Evolutionary conservation across 2,329 filamentous ascomycete species (phyloP).

Genomic region (Corinectria fuckeliana): DNA sequence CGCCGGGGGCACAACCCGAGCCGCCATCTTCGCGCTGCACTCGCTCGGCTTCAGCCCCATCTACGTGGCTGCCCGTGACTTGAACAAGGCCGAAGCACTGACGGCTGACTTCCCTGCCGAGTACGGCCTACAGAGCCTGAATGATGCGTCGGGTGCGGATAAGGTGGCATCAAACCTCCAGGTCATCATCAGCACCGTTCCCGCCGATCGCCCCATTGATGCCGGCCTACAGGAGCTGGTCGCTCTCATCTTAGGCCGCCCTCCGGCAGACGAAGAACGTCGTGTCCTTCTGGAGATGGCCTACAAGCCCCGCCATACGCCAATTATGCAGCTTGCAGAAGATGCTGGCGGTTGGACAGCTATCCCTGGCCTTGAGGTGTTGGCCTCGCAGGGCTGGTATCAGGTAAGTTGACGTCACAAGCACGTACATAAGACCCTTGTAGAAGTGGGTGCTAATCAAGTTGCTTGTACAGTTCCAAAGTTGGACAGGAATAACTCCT

Average conservation of each 20-base stretch:
- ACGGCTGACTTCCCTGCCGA: conserved; percentile 73
- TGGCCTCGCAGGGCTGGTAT: conserved; percentile 88
- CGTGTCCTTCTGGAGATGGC: conserved; percentile 91
- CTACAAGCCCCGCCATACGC: conserved; percentile 86
- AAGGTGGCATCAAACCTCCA: conserved; percentile 56
- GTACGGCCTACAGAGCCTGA: conserved; percentile 74
- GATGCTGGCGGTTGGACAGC: conserved; percentile 77
- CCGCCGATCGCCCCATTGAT: conserved; percentile 86
- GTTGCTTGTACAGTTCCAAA: conserved; percentile 65
- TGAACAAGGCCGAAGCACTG: conserved; percentile 71
- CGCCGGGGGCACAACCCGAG: conserved; percentile 88
- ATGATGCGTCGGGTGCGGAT: conserved; percentile 54
- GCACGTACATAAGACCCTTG: neutral
- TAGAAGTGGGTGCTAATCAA: conserved; percentile 26
- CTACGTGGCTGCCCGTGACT: conserved; percentile 82
- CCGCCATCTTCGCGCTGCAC: conserved; percentile 87
- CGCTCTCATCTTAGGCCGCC: conserved; percentile 55
- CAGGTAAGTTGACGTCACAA: conserved; percentile 64
- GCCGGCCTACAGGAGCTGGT: conserved; percentile 70
- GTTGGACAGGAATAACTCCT: conserved; percentile 84
- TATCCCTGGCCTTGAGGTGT: conserved; percentile 85
- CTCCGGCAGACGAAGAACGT: conserved; percentile 44
- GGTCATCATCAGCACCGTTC: conserved; percentile 89
- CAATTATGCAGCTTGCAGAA: conserved; percentile 82
- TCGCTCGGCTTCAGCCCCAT: conserved; percentile 84